A percentile compares a stretch with the other conserved stretches of the same genome.
Conservation (phyloP, 225 moss, liverwort and hornwort species). For the Climacium dendroides region DNA sequence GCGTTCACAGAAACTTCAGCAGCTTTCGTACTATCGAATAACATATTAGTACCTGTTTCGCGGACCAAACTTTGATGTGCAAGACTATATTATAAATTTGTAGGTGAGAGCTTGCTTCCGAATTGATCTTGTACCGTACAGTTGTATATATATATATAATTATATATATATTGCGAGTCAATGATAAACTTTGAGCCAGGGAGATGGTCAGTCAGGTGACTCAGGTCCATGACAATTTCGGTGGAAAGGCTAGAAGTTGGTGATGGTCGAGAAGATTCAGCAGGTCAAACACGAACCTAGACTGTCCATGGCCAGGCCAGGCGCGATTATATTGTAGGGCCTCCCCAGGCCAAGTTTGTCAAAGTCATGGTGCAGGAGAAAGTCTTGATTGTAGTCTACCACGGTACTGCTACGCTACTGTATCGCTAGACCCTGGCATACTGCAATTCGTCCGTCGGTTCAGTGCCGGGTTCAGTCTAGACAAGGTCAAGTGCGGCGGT, state of each 20-base stretch:
- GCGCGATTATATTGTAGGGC: not conserved
- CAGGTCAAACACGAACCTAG: not conserved
- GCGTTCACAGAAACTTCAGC: not conserved
- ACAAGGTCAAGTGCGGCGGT: constrained; percentile 19
- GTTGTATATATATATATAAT: not conserved
- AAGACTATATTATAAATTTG: not conserved
- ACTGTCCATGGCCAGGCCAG: not conserved
- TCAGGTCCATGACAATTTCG: not conserved
- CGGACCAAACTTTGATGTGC: not conserved
- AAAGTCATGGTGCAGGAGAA: constrained; percentile 7
- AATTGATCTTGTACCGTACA: not conserved
- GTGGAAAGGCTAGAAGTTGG: not conserved
- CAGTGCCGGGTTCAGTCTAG: not conserved
- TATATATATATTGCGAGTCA: not conserved
- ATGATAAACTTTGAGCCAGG: not conserved
- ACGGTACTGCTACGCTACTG: not conserved
- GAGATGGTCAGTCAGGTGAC: not conserved
- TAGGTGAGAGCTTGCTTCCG: not conserved
- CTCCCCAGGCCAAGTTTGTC: not conserved
- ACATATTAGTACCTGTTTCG: not conserved
- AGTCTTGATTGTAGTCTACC: constrained; percentile 6
- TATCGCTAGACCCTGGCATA: not conserved
- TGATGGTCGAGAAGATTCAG: not conserved
- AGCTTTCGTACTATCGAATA: not conserved
- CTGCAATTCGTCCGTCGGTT: not conserved